Evolutionary conservation across 106 monocot species (phyloP).

Genomic region (Amphibolis antarctica): DNA sequence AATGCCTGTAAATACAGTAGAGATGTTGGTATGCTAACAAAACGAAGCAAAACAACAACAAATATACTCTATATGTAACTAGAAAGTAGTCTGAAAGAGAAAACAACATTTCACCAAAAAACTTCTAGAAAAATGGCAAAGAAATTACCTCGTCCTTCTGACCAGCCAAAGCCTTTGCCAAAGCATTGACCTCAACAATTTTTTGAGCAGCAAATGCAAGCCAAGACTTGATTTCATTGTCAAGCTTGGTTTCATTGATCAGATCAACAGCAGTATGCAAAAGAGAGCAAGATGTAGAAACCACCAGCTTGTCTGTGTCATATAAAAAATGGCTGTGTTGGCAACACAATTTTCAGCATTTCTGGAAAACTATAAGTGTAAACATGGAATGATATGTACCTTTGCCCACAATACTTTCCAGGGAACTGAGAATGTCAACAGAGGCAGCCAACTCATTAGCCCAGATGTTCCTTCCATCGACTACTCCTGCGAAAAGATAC

Average conservation of each 20-base stretch:
- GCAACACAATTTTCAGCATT: too few species aligned
- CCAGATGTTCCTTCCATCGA: slow-evolving; percentile 73
- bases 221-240: slow-evolving; percentile 67
- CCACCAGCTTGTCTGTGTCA: slow-evolving; percentile 58
- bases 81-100: not conserved
- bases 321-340: not conserved
- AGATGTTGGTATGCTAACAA: too few species aligned
- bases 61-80: not conserved
- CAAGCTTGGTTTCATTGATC: slow-evolving; percentile 42
- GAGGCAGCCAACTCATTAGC: slow-evolving; percentile 59
- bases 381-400: slow-evolving; percentile 16
- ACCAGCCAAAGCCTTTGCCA: slow-evolving; percentile 62
- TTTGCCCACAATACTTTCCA: slow-evolving; percentile 57
- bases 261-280: slow-evolving; percentile 45
- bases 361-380: not conserved
- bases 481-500: slow-evolving; percentile 50
- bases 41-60: not conserved
- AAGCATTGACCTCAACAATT: slow-evolving; percentile 37
- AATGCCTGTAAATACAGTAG: slow-evolving; percentile 17
- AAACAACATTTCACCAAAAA: not conserved
- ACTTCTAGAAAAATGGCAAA: not conserved
- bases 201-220: slow-evolving; percentile 76
- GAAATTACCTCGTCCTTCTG: slow-evolving; percentile 54
- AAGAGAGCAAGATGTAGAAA: slow-evolving; percentile 71
- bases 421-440: slow-evolving; percentile 29